Evolutionary conservation across 495 filamentous ascomycete species (phyloP).

Genomic region (Sabuloglossum arenarium): DNA sequence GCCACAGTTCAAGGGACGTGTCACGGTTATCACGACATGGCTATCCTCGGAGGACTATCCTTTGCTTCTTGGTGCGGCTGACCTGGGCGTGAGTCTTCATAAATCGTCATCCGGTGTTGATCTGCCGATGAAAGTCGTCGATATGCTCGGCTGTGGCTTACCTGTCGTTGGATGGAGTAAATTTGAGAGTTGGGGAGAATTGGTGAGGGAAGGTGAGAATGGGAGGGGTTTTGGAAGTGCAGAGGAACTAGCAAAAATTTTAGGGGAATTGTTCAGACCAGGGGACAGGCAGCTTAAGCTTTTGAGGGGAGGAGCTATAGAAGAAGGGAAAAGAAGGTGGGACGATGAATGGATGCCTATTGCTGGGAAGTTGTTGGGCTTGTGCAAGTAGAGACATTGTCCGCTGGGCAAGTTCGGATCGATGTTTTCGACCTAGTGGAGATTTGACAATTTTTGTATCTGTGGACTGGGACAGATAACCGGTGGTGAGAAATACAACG

Average conservation of each 20-base stretch:
- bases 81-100: slow-evolving; percentile 80
- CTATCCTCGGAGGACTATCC: slow-evolving; percentile 71
- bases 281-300: slow-evolving; percentile 28
- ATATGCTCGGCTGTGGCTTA: slow-evolving; percentile 90
- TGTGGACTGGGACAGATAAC: no score
- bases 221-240: slow-evolving; percentile 58
- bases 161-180: slow-evolving; percentile 70
- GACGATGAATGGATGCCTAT: slow-evolving; percentile 85
- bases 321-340: slow-evolving; percentile 65
- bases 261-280: slow-evolving; percentile 40
- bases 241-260: slow-evolving; percentile 31
- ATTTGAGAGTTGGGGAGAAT: slow-evolving; percentile 71
- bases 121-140: slow-evolving; percentile 97
- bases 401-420: no score
- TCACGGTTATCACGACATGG: slow-evolving; percentile 64
- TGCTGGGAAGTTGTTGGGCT: slow-evolving; percentile 46
- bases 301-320: slow-evolving; percentile 49
- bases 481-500: no score
- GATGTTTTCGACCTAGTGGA: no score
- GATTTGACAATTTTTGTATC: no score
- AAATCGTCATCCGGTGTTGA: slow-evolving; percentile 87
- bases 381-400: slow-evolving; percentile 13
- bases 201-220: slow-evolving; percentile 71
- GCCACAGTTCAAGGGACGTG: slow-evolving; percentile 31
- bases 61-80: slow-evolving; percentile 62